Evolutionary conservation across 1,139 yeast species (phyloP).

Genomic region (Candida freyschussii): DNA sequence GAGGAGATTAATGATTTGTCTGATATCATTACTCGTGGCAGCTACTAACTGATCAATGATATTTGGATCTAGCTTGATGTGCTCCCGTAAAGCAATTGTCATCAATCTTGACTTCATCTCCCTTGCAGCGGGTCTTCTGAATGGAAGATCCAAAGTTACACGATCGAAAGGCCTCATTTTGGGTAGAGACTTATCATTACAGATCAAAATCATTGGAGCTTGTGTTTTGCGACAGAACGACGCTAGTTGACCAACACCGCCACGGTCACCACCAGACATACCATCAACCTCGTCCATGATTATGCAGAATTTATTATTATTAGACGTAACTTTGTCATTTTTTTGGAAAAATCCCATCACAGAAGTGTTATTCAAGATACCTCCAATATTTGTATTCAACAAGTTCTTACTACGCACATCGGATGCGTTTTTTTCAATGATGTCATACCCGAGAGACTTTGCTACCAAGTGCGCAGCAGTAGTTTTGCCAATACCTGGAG

Average conservation of each 20-base stretch:
- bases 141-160: constrained; percentile 76
- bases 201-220: constrained; percentile 87
- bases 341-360: constrained; percentile 69
- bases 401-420: constrained; percentile 86
- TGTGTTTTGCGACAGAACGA: constrained; percentile 78
- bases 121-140: constrained; percentile 81
- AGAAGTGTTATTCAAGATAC: constrained; percentile 75
- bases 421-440: constrained; percentile 75
- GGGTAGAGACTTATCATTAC: constrained; percentile 89
- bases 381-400: constrained; percentile 61
- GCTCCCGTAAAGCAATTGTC: constrained; percentile 88
- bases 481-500: constrained; percentile 83
- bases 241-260: constrained; percentile 96
- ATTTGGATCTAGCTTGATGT: constrained; percentile 71
- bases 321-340: constrained; percentile 28
- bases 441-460: constrained; percentile 60
- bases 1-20: constrained; percentile 87
- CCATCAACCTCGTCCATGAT: constrained; percentile 99
- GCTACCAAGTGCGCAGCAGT: constrained; percentile 77
- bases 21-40: constrained; percentile 84
- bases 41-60: constrained; percentile 81
- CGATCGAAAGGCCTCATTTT: constrained; percentile 95
- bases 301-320: constrained; percentile 60
- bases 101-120: constrained; percentile 80
- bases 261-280: constrained; percentile 98